These are phyloP conservation scores for Emmonsia crescens DNA, from an alignment of 2,329 filamentous ascomycete species.

Conservation along the genomic window DNA sequence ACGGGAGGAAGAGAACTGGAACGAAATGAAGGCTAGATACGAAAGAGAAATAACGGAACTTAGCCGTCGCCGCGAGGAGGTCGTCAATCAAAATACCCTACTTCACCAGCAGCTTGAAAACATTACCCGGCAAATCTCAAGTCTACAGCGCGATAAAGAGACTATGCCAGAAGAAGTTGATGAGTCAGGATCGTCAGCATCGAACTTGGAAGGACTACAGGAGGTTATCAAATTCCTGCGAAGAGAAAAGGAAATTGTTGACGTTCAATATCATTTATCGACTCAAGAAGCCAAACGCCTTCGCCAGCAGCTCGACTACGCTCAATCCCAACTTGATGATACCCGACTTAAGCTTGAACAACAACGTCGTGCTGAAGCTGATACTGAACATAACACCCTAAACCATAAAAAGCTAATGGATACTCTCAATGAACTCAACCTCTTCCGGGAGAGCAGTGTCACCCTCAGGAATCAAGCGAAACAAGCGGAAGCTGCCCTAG, in stretches of 20 bases:
- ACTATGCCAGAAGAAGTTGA: constrained; percentile 43
- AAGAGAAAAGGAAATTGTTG: constrained; percentile 93
- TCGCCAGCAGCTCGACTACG: constrained; percentile 80
- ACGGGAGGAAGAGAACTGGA: constrained; percentile 81
- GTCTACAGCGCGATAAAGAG: constrained; percentile 64
- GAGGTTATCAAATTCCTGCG: constrained; percentile 87
- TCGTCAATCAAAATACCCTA: constrained; percentile 79
- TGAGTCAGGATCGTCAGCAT: constrained; percentile 38
- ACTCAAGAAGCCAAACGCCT: constrained; percentile 77
- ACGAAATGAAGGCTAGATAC: constrained; percentile 65
- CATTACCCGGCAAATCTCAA: constrained; percentile 66
- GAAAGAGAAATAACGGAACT: constrained; percentile 76
- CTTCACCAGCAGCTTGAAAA: constrained; percentile 82
- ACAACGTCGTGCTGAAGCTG: constrained; percentile 66
- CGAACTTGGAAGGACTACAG: constrained; percentile 63
- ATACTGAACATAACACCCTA: constrained; percentile 60
- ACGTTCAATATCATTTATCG: constrained; percentile 89
- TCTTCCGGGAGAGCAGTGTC: constrained; percentile 89
- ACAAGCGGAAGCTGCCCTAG: constrained; percentile 63
- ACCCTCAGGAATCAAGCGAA: constrained; percentile 80
- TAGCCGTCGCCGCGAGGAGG: constrained; percentile 67
- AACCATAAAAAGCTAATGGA: constrained; percentile 87
- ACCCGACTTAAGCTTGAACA: constrained; percentile 80
- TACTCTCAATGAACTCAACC: constrained; percentile 88
- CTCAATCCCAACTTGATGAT: constrained; percentile 80